A percentile compares a stretch with the other conserved stretches of the same genome.
These are phyloP conservation scores for Gossypium mustelinum DNA, from an alignment of 345 rosid genomes.

Conservation along the genomic window DNA sequence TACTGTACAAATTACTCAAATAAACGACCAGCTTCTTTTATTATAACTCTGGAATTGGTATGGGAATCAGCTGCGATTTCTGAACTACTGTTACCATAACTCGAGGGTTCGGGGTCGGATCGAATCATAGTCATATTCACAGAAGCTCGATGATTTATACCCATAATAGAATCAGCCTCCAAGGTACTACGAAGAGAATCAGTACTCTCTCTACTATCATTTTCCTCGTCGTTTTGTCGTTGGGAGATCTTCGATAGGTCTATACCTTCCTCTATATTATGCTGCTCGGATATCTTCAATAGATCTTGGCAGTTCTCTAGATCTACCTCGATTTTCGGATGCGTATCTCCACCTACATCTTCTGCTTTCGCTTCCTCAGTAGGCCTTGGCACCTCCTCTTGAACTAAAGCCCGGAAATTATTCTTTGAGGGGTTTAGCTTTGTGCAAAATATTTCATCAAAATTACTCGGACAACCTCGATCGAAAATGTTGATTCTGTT, in stretches of 20 bases:
- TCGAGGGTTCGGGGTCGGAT: slow-evolving; percentile 59
- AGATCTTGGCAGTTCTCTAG: slow-evolving; percentile 27
- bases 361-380: slow-evolving; percentile 53
- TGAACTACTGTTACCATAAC: slow-evolving; percentile 72
- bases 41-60: slow-evolving; percentile 40
- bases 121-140: slow-evolving; percentile 28
- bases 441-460: slow-evolving; percentile 71
- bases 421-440: slow-evolving; percentile 66
- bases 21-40: slow-evolving; percentile 42
- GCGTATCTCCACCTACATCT: slow-evolving; percentile 23
- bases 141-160: slow-evolving; percentile 57
- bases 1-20: slow-evolving; percentile 12
- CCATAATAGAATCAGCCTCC: slow-evolving; percentile 49
- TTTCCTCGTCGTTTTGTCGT: slow-evolving; percentile 64
- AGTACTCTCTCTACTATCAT: slow-evolving; percentile 60
- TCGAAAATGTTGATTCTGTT: slow-evolving; percentile 55
- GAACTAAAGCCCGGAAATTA: slow-evolving; percentile 61
- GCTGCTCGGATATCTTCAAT: slow-evolving; percentile 44
- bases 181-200: slow-evolving; percentile 45
- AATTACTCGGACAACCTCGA: slow-evolving; percentile 57
- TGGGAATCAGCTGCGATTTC: slow-evolving; percentile 54
- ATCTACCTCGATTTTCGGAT: neutral
- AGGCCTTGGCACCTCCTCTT: slow-evolving; percentile 54
- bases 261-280: slow-evolving; percentile 58
- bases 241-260: slow-evolving; percentile 80